phyloP scores from a whole-genome alignment of 2,329 filamentous ascomycete species.

The Xylariaceae sp. region DNA sequence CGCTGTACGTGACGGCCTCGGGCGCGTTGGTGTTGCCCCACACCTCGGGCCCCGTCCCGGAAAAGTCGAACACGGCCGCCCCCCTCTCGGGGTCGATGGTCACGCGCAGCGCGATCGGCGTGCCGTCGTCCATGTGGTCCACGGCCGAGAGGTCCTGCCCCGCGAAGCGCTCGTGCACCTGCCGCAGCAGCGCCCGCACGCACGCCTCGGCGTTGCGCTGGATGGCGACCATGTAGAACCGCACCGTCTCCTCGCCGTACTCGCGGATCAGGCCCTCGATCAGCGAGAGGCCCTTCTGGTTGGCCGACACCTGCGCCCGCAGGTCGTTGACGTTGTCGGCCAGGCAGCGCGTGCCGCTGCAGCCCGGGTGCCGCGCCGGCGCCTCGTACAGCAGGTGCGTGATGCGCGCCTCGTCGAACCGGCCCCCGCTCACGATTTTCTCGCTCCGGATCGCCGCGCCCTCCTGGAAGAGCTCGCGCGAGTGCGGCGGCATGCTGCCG shows the following conservation, averaged over 20 bases:
- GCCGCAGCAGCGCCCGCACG: conserved; percentile 61
- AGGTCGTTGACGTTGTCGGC: conserved; percentile 72
- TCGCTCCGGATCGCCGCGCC: conserved; percentile 52
- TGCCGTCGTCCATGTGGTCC: conserved; percentile 75
- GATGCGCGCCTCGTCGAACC: conserved; percentile 67
- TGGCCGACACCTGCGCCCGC: conserved; percentile 73
- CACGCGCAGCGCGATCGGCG: conserved; percentile 61
- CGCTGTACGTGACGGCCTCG: conserved; percentile 67
- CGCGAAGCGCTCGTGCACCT: conserved; percentile 58
- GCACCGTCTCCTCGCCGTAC: conserved; percentile 64
- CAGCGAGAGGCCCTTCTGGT: conserved; percentile 69
- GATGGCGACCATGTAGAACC: conserved; percentile 72
- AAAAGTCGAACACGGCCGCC: conserved; percentile 68
- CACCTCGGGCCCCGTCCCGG: conserved; percentile 65
- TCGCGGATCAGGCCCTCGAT: conserved; percentile 65
- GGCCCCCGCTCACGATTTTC: conserved; percentile 64
- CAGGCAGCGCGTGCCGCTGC: conserved; percentile 64
- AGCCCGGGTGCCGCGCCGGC: conserved; percentile 62
- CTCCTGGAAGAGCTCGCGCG: conserved; percentile 50
- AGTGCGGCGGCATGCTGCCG: conserved; percentile 67
- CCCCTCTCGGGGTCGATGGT: conserved; percentile 65
- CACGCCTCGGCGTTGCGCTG: conserved; percentile 67
- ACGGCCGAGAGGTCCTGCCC: conserved; percentile 60
- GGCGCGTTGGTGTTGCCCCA: conserved; percentile 71
- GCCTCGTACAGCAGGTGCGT: conserved; percentile 61